phyloP scores from a whole-genome alignment of 495 filamentous ascomycete species.

The Chaetomium tenue region DNA sequence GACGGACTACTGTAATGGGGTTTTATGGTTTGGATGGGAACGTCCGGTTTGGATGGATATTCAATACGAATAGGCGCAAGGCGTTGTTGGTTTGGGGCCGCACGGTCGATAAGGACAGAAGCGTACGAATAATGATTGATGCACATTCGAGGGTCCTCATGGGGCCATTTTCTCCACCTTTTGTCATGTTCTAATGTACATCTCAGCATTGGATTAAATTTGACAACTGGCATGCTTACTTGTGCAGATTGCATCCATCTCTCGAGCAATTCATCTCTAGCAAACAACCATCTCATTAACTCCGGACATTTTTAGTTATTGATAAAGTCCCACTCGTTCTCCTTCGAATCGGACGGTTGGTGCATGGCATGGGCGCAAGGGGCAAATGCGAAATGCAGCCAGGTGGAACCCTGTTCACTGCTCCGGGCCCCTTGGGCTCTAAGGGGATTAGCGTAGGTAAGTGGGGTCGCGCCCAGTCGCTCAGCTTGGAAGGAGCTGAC shows the following conservation, averaged over 20 bases:
- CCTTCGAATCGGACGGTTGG: too few relatives aligned
- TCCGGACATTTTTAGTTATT: too few relatives aligned
- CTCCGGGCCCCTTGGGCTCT: not conserved
- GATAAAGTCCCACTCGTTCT: too few relatives aligned
- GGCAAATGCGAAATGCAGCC: conserved; percentile 6
- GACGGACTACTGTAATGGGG: not conserved
- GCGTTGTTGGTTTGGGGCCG: not conserved
- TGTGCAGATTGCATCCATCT: too few relatives aligned
- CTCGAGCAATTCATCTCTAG: too few relatives aligned
- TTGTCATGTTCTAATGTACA: not conserved
- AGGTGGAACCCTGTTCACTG: conserved; percentile 5
- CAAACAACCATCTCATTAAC: too few relatives aligned
- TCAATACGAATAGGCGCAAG: conserved; percentile 1
- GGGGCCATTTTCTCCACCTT: not conserved
- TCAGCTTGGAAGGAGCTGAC: conserved; percentile 28
- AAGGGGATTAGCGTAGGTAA: conserved; percentile 14
- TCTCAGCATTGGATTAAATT: too few relatives aligned
- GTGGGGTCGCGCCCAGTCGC: conserved; percentile 18
- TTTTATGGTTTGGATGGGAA: not conserved
- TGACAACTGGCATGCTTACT: too few relatives aligned
- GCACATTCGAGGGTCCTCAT: too few relatives aligned
- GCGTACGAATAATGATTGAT: too few relatives aligned
- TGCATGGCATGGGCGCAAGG: not conserved
- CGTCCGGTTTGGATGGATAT: not conserved
- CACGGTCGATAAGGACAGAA: too few relatives aligned